Evolutionary conservation across 768 basidiomycete species (phyloP), one percentile per base, ranked within the genome.

Genomic region (Kwoniella botswanensis): DNA sequence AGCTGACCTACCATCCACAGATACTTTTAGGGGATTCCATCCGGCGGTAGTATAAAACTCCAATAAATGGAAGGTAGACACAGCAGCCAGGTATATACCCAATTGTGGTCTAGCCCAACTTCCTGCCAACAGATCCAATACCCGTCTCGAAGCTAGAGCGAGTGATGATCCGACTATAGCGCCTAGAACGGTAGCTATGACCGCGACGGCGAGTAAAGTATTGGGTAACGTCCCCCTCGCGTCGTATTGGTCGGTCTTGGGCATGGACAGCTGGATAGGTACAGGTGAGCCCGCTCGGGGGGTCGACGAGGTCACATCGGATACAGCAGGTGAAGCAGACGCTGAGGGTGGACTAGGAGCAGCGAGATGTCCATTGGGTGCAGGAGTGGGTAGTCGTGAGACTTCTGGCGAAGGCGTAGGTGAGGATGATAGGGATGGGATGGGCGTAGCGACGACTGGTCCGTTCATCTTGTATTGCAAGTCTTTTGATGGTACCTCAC

Each of bases 41-140:
- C 93, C 93, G 0, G 95, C 95, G 7, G 97, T 97, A 4, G 95
- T 93, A 46, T 91, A 92, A 79, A 94, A 98, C 82, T 99, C 97
- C 13, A 88, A 89, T 89, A 93, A 91, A 79, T 99, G 97, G 83
- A 99, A 99, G 44, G 87, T 85, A 0, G 92, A 87, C 92, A 93
- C 93, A 4, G 90, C 87, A 43, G 91, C 89, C 52, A 92, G 72
- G 82, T 94, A 98, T 82, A 92, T 89, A 0, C 92, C 93, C 2
- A 97, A 86, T 77, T 91, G 91, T 67, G 89, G 88, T 29, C 90
- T 91, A 0, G 88, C 83, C 88, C 91, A 92, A 87, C 88, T 89
- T 18, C 63, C 63, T 4, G 63, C 53, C 10, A 69, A 6, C 1
- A 46, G 13, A 17, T 46, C 21, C 81, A 83, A 10, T 13, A 63